These are phyloP conservation scores for Colletotrichum somersetense DNA, from an alignment of 2,329 filamentous ascomycete species.

Conservation along the genomic window DNA sequence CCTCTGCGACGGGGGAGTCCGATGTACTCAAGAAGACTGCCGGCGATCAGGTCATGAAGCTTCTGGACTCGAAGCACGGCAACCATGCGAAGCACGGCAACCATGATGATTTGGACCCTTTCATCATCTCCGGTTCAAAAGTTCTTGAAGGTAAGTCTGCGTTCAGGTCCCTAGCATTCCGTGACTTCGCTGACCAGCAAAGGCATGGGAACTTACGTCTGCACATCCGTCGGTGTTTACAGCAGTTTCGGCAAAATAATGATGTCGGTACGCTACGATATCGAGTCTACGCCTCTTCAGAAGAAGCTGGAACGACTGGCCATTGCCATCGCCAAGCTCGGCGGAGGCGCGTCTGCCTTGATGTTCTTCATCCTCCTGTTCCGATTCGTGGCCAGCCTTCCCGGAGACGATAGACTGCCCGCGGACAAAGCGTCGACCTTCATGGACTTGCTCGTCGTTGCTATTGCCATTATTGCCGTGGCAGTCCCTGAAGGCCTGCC, in stretches of 20 bases:
- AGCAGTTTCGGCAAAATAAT: constrained; percentile 67
- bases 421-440: constrained; percentile 66
- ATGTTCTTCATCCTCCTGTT: constrained; percentile 84
- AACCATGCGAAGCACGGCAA: constrained; percentile 49
- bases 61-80: constrained; percentile 55
- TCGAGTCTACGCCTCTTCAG: constrained; percentile 66
- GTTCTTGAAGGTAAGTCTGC: constrained; percentile 53
- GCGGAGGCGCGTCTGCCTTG: constrained; percentile 72
- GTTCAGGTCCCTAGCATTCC: constrained; percentile 52
- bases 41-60: constrained; percentile 67
- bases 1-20: constrained; percentile 79
- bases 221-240: constrained; percentile 66
- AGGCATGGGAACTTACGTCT: constrained; percentile 63
- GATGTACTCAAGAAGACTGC: constrained; percentile 76
- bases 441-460: constrained; percentile 73
- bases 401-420: constrained; percentile 59
- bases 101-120: constrained; percentile 65
- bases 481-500: constrained; percentile 76
- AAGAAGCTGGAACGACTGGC: constrained; percentile 62
- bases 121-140: constrained; percentile 69
- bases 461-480: constrained; percentile 75
- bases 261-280: constrained; percentile 65
- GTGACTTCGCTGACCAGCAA: background rate
- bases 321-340: constrained; percentile 57
- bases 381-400: constrained; percentile 75